Base-by-base conservation (phyloP, 805 yeast genomes). In the Candida tallmaniae region DNA sequence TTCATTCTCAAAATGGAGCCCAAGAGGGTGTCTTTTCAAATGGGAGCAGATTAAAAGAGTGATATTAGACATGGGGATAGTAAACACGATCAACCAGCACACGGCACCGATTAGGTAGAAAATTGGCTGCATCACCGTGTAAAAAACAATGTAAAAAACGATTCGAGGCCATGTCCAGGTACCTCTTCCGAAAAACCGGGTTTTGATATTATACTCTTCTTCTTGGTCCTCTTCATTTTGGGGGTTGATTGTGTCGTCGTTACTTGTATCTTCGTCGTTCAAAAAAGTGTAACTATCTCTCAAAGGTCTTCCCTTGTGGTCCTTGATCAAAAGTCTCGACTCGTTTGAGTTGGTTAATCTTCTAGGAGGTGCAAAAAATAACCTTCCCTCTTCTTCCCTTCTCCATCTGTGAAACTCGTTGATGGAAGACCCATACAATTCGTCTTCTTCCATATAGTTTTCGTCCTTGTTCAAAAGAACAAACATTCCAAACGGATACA, bases 61-160 rank as follows among this genome's bases (percentile, higher is more conserved):
- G 12, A 87, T 82, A 34, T 87, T 87, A 12, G 94, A 79, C 94
- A 93, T 87, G 26, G 98, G 98, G 31, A 90, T 87, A 5, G 96
- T 78, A 55, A 93, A 81, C 0, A 89, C 96, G 23, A 75, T 56
- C 23, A 90, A 57, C 96, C 96, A 93, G 46, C 90, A 75, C 4
- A 78, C 29, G 1, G 74, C 45, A 5, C 83, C 72, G 5, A 87
- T 65, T 0, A 73, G 3, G 11, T 66, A 52, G 21, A 80, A 64
- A 2, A 84, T 50, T 1, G 97, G 97, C 40, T 79, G 82, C 18
- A 89, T 51, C 3, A 84, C 41, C 3, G 75, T 45, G 53, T 89
- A 87, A 55, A 78, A 89, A 45, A 75, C 74, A 2, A 79, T 2
- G 51, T 79, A 93, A 51, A 87, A 90, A 9, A 80, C 52, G 17